These are phyloP conservation scores for Mediolabrus comicus DNA, from an alignment of 108 stramenopile genomes.

Conservation along the genomic window DNA sequence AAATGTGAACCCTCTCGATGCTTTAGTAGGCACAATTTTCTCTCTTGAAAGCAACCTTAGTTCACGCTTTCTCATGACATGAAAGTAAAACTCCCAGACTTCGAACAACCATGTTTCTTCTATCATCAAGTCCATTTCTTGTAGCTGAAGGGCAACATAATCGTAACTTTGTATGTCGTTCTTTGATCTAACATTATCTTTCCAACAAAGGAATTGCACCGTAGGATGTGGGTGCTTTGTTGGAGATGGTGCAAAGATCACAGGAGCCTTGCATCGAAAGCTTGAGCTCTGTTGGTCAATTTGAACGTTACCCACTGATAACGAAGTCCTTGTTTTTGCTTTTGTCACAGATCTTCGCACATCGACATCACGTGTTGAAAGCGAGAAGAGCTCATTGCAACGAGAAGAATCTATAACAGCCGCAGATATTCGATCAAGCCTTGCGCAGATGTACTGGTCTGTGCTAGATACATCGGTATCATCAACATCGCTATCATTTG, in stretches of 20 bases:
- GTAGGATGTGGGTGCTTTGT: slow-evolving; percentile 62
- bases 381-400: slow-evolving; percentile 63
- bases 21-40: neutral
- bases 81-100: slow-evolving; percentile 68
- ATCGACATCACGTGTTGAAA: slow-evolving; percentile 62
- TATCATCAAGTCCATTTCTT: slow-evolving; percentile 82
- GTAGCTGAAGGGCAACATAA: slow-evolving; percentile 63
- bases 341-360: slow-evolving; percentile 68
- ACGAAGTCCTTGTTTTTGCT: slow-evolving; percentile 64
- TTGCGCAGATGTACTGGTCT: slow-evolving; percentile 64
- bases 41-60: slow-evolving; percentile 32
- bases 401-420: slow-evolving; percentile 77
- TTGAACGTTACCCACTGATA: slow-evolving; percentile 74
- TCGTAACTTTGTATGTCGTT: slow-evolving; percentile 69
- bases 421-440: slow-evolving; percentile 57
- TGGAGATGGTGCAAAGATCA: slow-evolving; percentile 77
- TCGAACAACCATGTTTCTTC: slow-evolving; percentile 77
- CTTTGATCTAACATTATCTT: slow-evolving; percentile 77
- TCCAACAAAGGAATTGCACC: slow-evolving; percentile 72
- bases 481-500: slow-evolving; percentile 5
- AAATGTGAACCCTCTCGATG: slow-evolving; percentile 21
- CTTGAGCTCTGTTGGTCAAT: slow-evolving; percentile 69
- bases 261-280: slow-evolving; percentile 58
- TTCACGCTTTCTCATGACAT: slow-evolving; percentile 47
- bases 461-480: slow-evolving; percentile 15